These are phyloP conservation scores for Stagonosporopsis vannaccii DNA, from an alignment of 2,329 filamentous ascomycete species.

Conservation along the genomic window DNA sequence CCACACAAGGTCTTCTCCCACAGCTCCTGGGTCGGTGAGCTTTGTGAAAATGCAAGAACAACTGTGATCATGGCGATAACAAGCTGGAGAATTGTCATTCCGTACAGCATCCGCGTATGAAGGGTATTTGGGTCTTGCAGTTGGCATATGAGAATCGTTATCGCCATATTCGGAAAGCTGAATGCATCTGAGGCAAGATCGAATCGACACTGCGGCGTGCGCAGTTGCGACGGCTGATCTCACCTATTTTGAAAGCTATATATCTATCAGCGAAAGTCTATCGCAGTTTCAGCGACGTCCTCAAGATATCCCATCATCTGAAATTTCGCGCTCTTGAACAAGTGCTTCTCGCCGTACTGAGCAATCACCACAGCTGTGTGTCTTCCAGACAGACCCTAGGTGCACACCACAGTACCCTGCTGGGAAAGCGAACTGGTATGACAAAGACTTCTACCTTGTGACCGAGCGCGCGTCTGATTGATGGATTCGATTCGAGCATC, in stretches of 20 bases:
- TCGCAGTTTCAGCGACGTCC: neutral
- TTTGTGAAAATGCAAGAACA: constrained; percentile 17
- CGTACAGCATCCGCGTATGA: constrained; percentile 2
- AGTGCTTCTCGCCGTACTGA: constrained; percentile 4
- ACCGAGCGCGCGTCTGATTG: constrained; percentile 28
- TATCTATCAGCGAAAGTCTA: neutral
- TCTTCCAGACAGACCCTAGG: constrained; percentile 18
- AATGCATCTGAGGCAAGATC: constrained; percentile 2
- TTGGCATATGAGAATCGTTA: constrained; percentile 13
- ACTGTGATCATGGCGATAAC: constrained; percentile 14
- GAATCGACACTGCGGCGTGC: too few species aligned
- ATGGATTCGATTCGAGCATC: constrained; percentile 28
- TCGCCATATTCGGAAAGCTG: constrained; percentile 14
- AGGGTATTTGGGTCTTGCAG: constrained; percentile 9
- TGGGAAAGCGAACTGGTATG: constrained; percentile 23
- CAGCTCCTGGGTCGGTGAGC: constrained; percentile 6
- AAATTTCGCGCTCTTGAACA: constrained; percentile 12
- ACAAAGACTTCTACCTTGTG: constrained; percentile 24
- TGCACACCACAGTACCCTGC: constrained; percentile 18
- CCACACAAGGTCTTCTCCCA: constrained; percentile 17
- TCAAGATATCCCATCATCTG: constrained; percentile 21
- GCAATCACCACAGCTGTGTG: constrained; percentile 6
- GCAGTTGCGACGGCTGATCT: neutral
- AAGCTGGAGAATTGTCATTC: constrained; percentile 12
- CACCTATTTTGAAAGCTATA: constrained; percentile 14